phyloP scores from a whole-genome alignment of 176 grass and related monocot genomes.

The Hordeum marinum region DNA sequence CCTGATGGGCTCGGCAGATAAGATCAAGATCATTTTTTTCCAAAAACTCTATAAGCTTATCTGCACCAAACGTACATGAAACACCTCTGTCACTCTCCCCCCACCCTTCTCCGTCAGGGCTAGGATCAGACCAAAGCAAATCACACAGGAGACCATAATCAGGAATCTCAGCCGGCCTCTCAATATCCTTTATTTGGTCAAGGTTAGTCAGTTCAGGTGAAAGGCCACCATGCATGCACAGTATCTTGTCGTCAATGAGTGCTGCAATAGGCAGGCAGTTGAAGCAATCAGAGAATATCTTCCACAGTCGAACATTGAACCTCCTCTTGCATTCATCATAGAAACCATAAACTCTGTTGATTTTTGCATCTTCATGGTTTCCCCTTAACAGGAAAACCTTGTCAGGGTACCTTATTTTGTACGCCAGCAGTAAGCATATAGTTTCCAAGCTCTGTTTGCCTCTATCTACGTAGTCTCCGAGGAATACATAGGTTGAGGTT shows the following conservation, averaged over 20 bases:
- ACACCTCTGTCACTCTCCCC: constrained; percentile 50
- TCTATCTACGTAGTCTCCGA: constrained; percentile 58
- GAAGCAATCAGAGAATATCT: constrained; percentile 61
- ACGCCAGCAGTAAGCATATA: constrained; percentile 49
- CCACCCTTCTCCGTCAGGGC: constrained; percentile 43
- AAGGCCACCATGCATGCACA: constrained; percentile 54
- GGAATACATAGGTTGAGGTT: constrained; percentile 51
- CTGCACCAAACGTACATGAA: constrained; percentile 59
- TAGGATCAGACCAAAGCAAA: constrained; percentile 57
- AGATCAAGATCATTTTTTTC: constrained; percentile 72
- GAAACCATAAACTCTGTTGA: constrained; percentile 71
- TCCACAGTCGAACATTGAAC: constrained; percentile 60
- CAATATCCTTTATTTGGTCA: constrained; percentile 50
- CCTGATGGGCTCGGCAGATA: constrained; percentile 69
- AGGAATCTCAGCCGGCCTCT: constrained; percentile 46
- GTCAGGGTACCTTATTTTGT: constrained; percentile 58
- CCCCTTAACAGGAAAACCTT: constrained; percentile 55
- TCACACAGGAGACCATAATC: constrained; percentile 51
- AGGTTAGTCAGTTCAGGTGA: constrained; percentile 40
- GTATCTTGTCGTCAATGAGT: constrained; percentile 45
- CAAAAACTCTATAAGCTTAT: constrained; percentile 68
- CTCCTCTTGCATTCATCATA: constrained; percentile 74
- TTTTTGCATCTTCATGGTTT: constrained; percentile 72
- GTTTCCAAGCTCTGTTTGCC: constrained; percentile 51
- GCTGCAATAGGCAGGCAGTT: constrained; percentile 50